Base-by-base conservation (phyloP, 2,329 filamentous ascomycete genomes). In the Alternaria hordeiaustralica region DNA sequence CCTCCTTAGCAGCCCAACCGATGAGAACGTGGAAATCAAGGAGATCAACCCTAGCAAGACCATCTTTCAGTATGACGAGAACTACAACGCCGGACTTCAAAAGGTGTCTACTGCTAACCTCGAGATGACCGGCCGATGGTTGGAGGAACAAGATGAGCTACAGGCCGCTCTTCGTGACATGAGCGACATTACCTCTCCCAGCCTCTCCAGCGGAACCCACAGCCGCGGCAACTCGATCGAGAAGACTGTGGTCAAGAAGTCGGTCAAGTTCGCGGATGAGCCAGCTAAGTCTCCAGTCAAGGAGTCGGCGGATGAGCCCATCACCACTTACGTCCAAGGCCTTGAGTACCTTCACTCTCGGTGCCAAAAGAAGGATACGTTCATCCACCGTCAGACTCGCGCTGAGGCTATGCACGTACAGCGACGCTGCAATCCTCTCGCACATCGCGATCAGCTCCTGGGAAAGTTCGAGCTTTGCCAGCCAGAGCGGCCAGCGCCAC, bases 331-430 rank as follows among this genome's bases (percentile, higher is more conserved):
- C 80, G 95, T 94, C 82, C 90, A 92, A 65, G 93, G 93, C 10
- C 97, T 97, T 78, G 89, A 93, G 70, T 89, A 91, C 75, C 87
- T 92, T 69, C 83, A 90, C 49, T 86, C 92, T 62, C 87, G 88
- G 30, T 88, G 88, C 13, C 88, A 88, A 60, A 84, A 85, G 57
- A 83, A 85, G 18, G 96, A 98, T 79, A 89, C 90, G 10, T 97
- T 97, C 76, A 87, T 97, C 58, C 92, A 97, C 79, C 91, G 93
- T 45, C 89, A 93, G 60, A 87, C 92, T 23, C 91, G 96, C 53
- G 96, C 95, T 63, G 95, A 98, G 78, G 93, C 93, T 23, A 85
- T 97, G 51, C 95, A 97, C 77, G 88, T 93, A 26, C 89, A 92
- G 74, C 91, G 96, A 43, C 86, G 94, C 60, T 93, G 90, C 47